Conservation (phyloP, 805 yeast species). For the Metschnikowia reukaufii region DNA sequence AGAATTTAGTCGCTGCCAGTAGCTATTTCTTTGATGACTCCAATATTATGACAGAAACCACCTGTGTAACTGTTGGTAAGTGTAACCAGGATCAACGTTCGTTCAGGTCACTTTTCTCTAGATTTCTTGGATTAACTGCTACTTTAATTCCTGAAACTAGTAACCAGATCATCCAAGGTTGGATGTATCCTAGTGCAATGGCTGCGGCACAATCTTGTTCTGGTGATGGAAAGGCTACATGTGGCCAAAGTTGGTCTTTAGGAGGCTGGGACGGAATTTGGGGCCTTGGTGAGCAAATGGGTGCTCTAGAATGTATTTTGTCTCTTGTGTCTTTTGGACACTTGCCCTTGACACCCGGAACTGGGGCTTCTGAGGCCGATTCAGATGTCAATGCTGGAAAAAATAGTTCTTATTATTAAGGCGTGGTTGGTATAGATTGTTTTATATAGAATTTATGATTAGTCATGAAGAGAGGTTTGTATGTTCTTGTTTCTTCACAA, state of each 20-base stretch:
- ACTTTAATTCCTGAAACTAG: conserved; percentile 50
- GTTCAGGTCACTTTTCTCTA: conserved; percentile 64
- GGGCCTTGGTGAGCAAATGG: conserved; percentile 81
- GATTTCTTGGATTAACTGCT: conserved; percentile 61
- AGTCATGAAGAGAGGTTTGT: not conserved
- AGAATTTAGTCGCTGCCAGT: conserved; percentile 39
- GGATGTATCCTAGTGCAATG: conserved; percentile 47
- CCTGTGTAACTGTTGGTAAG: conserved; percentile 51
- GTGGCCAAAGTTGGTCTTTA: conserved; percentile 67
- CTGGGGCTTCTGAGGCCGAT: conserved; percentile 15
- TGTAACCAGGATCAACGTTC: conserved; percentile 79
- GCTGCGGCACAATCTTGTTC: conserved; percentile 72
- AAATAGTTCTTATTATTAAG: not conserved
- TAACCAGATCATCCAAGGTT: conserved; percentile 33
- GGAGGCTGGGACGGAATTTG: conserved; percentile 62
- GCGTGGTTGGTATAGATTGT: too few relatives aligned
- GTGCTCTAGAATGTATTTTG: conserved; percentile 61
- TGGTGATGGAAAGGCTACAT: conserved; percentile 85
- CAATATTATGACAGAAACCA: conserved; percentile 55
- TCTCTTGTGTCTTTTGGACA: conserved; percentile 24
- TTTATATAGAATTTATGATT: too few relatives aligned
- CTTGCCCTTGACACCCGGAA: conserved; percentile 19
- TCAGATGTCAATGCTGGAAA: conserved; percentile 33
- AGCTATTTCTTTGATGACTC: conserved; percentile 38
- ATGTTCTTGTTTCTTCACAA: too few relatives aligned